A percentile compares a stretch with the other conserved stretches of the same genome.
These are phyloP conservation scores for Pulveroboletus sp. DNA, from an alignment of 768 basidiomycete genomes.

Conservation along the genomic window DNA sequence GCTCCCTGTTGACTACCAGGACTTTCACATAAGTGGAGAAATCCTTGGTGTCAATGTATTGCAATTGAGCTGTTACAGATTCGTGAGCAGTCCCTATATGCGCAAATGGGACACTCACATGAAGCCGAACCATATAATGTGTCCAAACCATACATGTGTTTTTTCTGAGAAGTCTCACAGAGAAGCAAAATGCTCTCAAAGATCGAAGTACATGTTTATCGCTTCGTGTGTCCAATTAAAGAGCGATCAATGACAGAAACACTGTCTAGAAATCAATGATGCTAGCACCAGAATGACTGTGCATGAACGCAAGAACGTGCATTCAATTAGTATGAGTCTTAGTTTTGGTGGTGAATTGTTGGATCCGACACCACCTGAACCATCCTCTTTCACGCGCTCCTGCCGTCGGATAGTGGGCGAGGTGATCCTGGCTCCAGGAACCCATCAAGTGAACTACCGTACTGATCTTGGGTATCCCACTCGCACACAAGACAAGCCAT, in stretches of 20 bases:
- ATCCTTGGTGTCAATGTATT: conserved; percentile 69
- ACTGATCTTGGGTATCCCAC: too few species aligned
- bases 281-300: conserved; percentile 59
- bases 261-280: conserved; percentile 79
- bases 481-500: too few species aligned
- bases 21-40: conserved; percentile 54
- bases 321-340: too few species aligned
- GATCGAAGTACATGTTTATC: conserved; percentile 37
- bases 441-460: too few species aligned
- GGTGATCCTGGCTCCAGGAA: too few species aligned
- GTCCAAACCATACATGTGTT: conserved; percentile 69
- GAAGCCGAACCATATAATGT: conserved; percentile 63
- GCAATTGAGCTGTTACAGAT: conserved; percentile 43
- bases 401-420: too few species aligned
- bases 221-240: conserved; percentile 36
- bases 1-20: conserved; percentile 49
- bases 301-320: conserved; percentile 79
- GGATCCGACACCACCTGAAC: too few species aligned
- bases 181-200: conserved; percentile 55
- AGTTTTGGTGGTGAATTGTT: too few species aligned
- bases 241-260: conserved; percentile 64
- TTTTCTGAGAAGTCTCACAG: conserved; percentile 37
- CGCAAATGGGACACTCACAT: conserved; percentile 37
- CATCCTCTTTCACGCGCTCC: too few species aligned
- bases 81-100: conserved; percentile 7